These are phyloP conservation scores for Geum urbanum DNA, from an alignment of 306 rosid species.

Conservation along the genomic window DNA sequence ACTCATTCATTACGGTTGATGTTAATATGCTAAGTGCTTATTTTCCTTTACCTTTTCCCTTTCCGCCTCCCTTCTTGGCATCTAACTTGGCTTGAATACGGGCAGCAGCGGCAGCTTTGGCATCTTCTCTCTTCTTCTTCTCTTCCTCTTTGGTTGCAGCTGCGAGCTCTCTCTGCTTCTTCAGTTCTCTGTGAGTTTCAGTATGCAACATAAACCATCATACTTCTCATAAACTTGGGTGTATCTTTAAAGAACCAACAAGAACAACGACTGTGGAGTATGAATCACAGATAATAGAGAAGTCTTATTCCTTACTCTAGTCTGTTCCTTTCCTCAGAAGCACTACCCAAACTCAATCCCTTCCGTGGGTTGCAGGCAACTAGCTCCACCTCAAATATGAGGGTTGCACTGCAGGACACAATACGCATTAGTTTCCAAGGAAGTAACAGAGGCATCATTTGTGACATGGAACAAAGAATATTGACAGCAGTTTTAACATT, in stretches of 20 bases:
- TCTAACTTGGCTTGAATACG: conserved; percentile 92
- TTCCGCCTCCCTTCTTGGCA: conserved; percentile 74
- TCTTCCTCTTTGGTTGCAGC: conserved; percentile 89
- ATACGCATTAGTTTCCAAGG: neutral
- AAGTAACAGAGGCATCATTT: neutral
- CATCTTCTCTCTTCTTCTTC: conserved; percentile 81
- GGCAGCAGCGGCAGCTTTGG: conserved; percentile 89
- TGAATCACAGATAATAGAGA: neutral
- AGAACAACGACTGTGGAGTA: neutral
- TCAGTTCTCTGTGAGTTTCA: conserved; percentile 56
- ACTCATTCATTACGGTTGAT: neutral
- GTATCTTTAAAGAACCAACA: neutral
- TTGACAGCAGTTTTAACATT: neutral
- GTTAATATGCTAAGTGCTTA: conserved; percentile 25
- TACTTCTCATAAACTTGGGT: neutral
- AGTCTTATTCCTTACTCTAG: conserved; percentile 61
- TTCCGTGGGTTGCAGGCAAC: conserved; percentile 86
- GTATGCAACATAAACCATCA: conserved; percentile 18
- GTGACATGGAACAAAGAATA: neutral
- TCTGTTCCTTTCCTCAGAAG: conserved; percentile 92
- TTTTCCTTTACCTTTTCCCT: conserved; percentile 86
- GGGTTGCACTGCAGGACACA: conserved; percentile 67
- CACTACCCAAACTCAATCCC: conserved; percentile 80
- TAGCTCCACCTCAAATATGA: conserved; percentile 84
- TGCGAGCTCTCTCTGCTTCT: conserved; percentile 87